phyloP scores from a whole-genome alignment of 768 basidiomycete species.

The Mycena sanguinolenta region DNA sequence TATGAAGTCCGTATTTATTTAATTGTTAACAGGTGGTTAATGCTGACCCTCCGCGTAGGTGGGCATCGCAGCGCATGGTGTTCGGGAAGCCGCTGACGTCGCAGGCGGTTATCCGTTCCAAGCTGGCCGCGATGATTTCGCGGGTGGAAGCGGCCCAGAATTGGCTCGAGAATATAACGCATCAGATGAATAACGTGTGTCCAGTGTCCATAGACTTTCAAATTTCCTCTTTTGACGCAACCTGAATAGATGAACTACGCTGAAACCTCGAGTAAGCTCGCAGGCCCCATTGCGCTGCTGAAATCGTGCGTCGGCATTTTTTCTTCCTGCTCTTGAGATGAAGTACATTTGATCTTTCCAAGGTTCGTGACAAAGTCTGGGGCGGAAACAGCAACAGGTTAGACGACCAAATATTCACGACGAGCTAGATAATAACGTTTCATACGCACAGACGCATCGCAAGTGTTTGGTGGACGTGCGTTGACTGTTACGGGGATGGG shows the following conservation, averaged over 20 bases:
- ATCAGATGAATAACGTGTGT: conserved; percentile 90
- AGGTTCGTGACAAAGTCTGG: conserved; percentile 79
- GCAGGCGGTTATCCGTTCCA: conserved; percentile 90
- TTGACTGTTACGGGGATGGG: conserved; percentile 92
- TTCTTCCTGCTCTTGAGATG: conserved; percentile 2
- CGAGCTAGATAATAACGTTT: conserved; percentile 54
- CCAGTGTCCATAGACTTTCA: conserved; percentile 13
- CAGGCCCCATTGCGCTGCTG: conserved; percentile 89
- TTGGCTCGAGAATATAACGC: conserved; percentile 91
- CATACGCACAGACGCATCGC: conserved; percentile 73
- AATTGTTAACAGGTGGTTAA: neutral
- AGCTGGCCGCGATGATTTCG: conserved; percentile 91
- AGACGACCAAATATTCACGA: conserved; percentile 28
- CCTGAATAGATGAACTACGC: conserved; percentile 81
- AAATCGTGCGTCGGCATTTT: conserved; percentile 74
- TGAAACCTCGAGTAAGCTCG: conserved; percentile 87
- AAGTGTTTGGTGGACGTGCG: conserved; percentile 91
- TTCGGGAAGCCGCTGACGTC: conserved; percentile 89
- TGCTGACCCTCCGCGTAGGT: conserved; percentile 57
- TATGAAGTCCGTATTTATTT: conserved; percentile 69
- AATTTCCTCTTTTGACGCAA: neutral
- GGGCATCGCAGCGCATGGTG: conserved; percentile 89
- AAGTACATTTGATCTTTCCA: conserved; percentile 22
- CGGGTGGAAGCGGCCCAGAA: conserved; percentile 88
- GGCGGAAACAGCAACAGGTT: conserved; percentile 79